Evolutionary conservation across 2,329 filamentous ascomycete species (phyloP), one percentile per base, ranked within the genome.

Genomic region (Chaetomiaceae sp.): DNA sequence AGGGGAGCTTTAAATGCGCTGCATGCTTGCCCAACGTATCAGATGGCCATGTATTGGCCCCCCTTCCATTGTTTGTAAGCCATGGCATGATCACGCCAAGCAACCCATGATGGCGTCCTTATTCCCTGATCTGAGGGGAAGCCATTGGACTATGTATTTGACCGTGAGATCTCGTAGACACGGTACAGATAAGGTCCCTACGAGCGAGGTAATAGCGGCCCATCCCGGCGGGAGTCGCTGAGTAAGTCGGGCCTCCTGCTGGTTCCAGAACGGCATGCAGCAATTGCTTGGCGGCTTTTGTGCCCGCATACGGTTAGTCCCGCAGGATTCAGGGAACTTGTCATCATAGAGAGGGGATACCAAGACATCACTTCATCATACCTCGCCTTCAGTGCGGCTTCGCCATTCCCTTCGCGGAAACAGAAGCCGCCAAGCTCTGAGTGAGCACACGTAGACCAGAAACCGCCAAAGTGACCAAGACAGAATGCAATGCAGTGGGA

Each of bases 341-440:
- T n/a, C n/a, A n/a, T n/a, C n/a, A n/a, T n/a, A 29, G 25, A 32
- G 18, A 3, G 11, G n/a, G 2, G n/a, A 6, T 3, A 10, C 21
- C 16, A 18, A 36, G 34, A 13, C 34, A 16, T 36, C 40, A 30
- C 16, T 18, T n/a, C 23, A 23, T 23, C 25, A 27, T 9, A 5
- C 25, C 9, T 9, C 25, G 25, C 25, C 25, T 27, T 9, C 25
- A 27, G 36, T 38, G 11, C 18, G n/a, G 11, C 27, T 6, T 33
- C 16, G 6, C 9, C 20, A 16, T 51, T 34, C 53, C 34, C 8
- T 25, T 41, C 34, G 23, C 14, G 48, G 48, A 44, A 40, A 32
- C 33, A 46, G 43, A 55, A 36, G n/a, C 53, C 53, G 53, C 53
- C 53, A 52, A 55, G 53, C 16, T n/a, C 25, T 30, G 36, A 9